Evolutionary conservation across 495 filamentous ascomycete genomes (phyloP).

Genomic region (Copromyces sp.): DNA sequence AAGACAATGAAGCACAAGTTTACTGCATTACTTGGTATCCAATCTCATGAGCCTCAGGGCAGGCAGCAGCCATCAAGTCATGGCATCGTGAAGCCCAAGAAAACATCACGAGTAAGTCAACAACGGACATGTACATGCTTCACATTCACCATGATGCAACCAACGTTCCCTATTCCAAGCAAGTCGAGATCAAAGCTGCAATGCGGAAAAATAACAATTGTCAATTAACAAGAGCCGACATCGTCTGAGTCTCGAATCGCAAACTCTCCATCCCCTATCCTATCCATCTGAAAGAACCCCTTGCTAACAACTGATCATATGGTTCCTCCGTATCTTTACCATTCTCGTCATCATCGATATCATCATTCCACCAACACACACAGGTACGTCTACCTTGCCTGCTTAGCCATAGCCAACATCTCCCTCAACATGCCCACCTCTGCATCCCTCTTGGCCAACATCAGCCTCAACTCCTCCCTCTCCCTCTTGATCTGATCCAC

Average conservation of each 20-base stretch:
- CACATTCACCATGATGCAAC: constrained; percentile 20
- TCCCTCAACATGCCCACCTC: constrained; percentile 39
- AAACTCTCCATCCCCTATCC: neutral
- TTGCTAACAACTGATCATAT: neutral
- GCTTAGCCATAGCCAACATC: constrained; percentile 29
- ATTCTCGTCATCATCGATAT: neutral
- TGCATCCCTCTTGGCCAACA: constrained; percentile 52
- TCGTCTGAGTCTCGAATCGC: constrained; percentile 26
- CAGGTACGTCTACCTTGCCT: constrained; percentile 1
- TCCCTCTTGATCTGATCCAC: constrained; percentile 49
- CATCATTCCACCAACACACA: neutral
- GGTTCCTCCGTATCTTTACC: neutral
- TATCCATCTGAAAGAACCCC: neutral
- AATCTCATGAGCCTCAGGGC: neutral
- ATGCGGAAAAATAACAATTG: constrained; percentile 17
- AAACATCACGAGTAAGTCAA: neutral
- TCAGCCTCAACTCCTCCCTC: constrained; percentile 56
- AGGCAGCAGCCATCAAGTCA: neutral
- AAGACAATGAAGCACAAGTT: neutral
- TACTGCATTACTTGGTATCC: neutral
- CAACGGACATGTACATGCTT: neutral
- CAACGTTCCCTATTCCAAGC: constrained; percentile 27
- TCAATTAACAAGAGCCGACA: constrained; percentile 28
- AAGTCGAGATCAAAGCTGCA: neutral
- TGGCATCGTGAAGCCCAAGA: accelerated